Percentiles rank a stretch among this genome's conserved stretches.
Evolutionary conservation across 2,329 filamentous ascomycete genomes (phyloP).

Genomic region (Sclerotiophoma versabilis): DNA sequence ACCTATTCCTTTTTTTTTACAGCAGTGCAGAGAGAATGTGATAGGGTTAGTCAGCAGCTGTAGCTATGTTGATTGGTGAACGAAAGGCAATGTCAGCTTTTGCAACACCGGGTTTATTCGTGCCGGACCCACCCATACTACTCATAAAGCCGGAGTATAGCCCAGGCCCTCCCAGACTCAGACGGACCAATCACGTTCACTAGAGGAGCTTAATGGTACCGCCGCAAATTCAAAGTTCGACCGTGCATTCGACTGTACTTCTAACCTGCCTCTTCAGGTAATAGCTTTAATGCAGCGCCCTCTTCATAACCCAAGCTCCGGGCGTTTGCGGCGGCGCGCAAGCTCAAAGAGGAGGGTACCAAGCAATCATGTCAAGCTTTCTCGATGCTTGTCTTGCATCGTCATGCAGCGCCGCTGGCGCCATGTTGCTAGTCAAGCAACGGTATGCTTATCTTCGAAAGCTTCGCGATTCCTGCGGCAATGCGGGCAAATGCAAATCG

Average conservation of each 20-base stretch:
- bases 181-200: conserved; percentile 2
- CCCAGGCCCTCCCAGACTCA: not conserved
- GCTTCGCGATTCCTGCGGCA: conserved; percentile 10
- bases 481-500: conserved; percentile 3
- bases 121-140: too few species aligned
- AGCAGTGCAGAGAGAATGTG: too few species aligned
- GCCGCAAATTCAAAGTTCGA: not conserved
- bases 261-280: conserved; percentile 24
- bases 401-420: not conserved
- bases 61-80: too few species aligned
- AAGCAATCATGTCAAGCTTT: conserved; percentile 25
- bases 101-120: too few species aligned
- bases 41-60: too few species aligned
- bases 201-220: not conserved
- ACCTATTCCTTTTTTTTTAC: too few species aligned
- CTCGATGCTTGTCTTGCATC: conserved; percentile 23
- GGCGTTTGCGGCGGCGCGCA: conserved; percentile 1
- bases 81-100: too few species aligned
- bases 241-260: conserved; percentile 9
- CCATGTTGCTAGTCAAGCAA: conserved; percentile 1
- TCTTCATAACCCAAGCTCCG: not conserved
- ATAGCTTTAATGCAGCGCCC: conserved; percentile 4
- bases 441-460: conserved; percentile 12
- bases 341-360: conserved; percentile 17
- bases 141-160: too few species aligned